Conservation (phyloP, 371 early-diverging fungal genomes). For the Batkoa obscura region DNA sequence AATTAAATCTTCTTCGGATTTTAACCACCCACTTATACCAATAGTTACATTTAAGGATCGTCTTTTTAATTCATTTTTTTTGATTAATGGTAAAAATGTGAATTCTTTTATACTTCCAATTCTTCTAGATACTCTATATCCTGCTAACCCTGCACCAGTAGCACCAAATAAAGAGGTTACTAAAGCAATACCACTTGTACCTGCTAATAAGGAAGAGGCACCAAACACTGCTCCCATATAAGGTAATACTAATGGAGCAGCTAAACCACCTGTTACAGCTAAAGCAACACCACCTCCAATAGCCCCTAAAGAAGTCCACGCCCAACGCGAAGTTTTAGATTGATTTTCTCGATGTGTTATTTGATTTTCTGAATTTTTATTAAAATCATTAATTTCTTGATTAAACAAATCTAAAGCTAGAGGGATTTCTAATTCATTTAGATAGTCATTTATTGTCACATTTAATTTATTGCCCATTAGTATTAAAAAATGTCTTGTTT, state of each 20-base stretch:
- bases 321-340: too few relatives aligned
- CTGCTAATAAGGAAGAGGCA: conserved; percentile 33
- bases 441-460: too few relatives aligned
- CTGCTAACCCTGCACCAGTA: conserved; percentile 27
- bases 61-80: conserved; percentile 26
- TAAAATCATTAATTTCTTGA: too few relatives aligned
- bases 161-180: conserved; percentile 41
- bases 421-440: too few relatives aligned
- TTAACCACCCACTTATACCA: conserved; percentile 35
- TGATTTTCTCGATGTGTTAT: too few relatives aligned
- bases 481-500: too few relatives aligned
- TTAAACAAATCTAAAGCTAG: too few relatives aligned
- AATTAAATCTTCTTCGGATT: conserved; percentile 15
- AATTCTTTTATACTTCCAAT: conserved; percentile 31
- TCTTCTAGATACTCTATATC: conserved; percentile 29
- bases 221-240: conserved; percentile 25
- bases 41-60: conserved; percentile 38
- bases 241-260: conserved; percentile 39
- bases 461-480: too few relatives aligned
- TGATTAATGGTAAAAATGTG: conserved; percentile 27
- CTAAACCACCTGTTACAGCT: conserved; percentile 44
- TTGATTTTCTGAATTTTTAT: too few relatives aligned
- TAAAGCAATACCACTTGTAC: conserved; percentile 35
- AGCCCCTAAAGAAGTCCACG: conserved; percentile 23
- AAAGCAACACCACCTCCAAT: conserved; percentile 41